Base-by-base conservation (phyloP, 257 asterid genomes). In the Solanum paucissectum region DNA sequence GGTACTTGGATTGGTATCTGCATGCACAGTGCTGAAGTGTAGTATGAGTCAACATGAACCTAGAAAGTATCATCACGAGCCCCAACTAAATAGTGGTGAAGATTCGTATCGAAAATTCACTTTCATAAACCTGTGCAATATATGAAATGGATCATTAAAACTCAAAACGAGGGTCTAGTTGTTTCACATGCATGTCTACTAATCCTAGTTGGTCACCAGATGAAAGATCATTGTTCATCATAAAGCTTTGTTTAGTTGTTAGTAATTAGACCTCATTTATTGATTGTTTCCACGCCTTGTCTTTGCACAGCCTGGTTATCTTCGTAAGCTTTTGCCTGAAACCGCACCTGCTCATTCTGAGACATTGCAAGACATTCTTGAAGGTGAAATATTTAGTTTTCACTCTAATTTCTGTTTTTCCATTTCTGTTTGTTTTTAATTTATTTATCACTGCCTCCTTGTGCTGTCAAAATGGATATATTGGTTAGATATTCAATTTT, bases 251-350 rank as follows among this genome's bases (percentile, higher is more conserved):
- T 79, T 79, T 27, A 73, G 88, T 36, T 60, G 38, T 85, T 85
- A 20, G 23, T 49, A 52, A 36, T 29, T 44, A 18, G 18, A 29
- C 73, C 66, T 25, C 74, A 52, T 36, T 74, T 74, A 60, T 49
- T 86, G 84, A 73, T 38, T 86, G 58, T 73, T 72, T 74, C 74
- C 68, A 73, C 0, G 21, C 68, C 34, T 46, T 86, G 49, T 73
- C 73, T 72, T 49, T 77, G 52, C 85, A 52, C 91, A 97, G 99
- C 99, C 99, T 46, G 99, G 99, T 37, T 97, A 97, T 93, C 95
- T 97, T 66, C 98, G 95, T 3, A 91, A 94, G 83, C 95, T 95
- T 87, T 89, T 95, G 89, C 98, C 99, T 20, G 98, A 93, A 73
- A 90, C 95, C 36, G 99, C 98, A 1, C 99, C 99, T 4, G 49